Evolutionary conservation across 2,329 filamentous ascomycete species (phyloP).

Genomic region (Phialophora chinensis): DNA sequence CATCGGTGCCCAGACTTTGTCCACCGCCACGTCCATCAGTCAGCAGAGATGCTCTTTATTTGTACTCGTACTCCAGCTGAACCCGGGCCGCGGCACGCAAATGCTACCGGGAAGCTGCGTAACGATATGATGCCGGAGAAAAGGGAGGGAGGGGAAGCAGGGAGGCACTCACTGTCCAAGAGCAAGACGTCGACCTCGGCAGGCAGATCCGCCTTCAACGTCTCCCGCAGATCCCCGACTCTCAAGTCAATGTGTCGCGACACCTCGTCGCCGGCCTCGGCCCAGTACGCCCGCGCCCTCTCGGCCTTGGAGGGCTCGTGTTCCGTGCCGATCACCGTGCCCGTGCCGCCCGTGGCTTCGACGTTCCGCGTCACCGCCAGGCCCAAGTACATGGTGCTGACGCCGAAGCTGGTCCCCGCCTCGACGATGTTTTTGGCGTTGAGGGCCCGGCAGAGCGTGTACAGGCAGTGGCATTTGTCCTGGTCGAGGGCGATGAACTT

Average conservation of each 20-base stretch:
- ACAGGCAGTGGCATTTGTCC: conserved; percentile 50
- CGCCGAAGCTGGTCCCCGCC: conserved; percentile 51
- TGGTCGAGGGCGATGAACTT: conserved; percentile 52
- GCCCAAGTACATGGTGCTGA: conserved; percentile 53
- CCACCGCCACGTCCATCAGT: not conserved
- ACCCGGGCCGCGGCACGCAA: no score
- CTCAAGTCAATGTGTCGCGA: conserved; percentile 47
- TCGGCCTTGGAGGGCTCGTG: conserved; percentile 46
- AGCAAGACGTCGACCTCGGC: conserved; percentile 47
- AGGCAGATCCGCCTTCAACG: conserved; percentile 42
- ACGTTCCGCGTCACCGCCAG: conserved; percentile 44
- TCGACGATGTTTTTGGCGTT: conserved; percentile 48
- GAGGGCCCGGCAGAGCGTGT: conserved; percentile 44
- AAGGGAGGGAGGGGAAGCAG: not conserved
- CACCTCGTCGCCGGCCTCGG: conserved; percentile 43
- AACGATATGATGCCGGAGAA: not conserved
- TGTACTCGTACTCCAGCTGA: not conserved
- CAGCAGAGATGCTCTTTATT: not conserved
- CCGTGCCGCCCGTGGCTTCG: conserved; percentile 38
- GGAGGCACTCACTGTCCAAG: conserved; percentile 42
- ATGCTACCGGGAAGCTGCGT: not conserved
- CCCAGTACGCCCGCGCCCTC: conserved; percentile 46
- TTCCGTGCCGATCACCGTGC: conserved; percentile 49
- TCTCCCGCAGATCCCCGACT: conserved; percentile 50
- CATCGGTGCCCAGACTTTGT: conserved; percentile 49